Evolutionary conservation across 2,329 filamentous ascomycete species (phyloP), one percentile per base, ranked within the genome.

Genomic region (Colletotrichum lentis): DNA sequence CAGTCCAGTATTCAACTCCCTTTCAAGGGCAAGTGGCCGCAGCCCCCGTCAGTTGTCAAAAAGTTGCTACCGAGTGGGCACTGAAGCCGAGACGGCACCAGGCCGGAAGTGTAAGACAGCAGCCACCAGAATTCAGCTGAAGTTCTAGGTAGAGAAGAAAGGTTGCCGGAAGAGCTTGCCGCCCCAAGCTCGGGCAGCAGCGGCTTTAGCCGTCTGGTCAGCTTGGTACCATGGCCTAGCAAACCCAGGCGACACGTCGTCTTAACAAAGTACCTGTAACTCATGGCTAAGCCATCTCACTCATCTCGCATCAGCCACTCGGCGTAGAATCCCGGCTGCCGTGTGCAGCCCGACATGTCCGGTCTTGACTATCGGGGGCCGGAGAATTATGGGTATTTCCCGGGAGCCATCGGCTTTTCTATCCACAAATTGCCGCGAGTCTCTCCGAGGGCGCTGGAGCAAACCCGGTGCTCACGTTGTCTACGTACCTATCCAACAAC

Each of bases 11-110:
- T 41, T 56, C 50, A 54, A 49, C 41, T 56, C n/a, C 56, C 47
- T 27, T 37, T 31, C 24, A 35, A 5, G 53, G 55, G 37, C 55
- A 60, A 65, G 55, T 22, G 61, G 37, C 41, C 55, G 16, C 24
- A 43, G 20, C 47, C 44, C 49, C 43, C 66, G 56, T 66, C 66
- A 61, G 37, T 65, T 69, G 24, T 69, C 50, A 66, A 59, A 64
- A 64, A 52, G 27, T 2, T 11, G 35, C 53, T 57, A n/a, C n/a
- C 56, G 20, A 49, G 37, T 49, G 43, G 49, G 35, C 14, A 46
- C 46, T 24, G 43, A 31, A 27, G 37, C 53, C 57, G 53, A 63
- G 27, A 35, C 39, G 5, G 50, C 54, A 44, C 59, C 64, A 68
- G 27, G 41, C 64, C 44, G 35, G 37, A 61, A 61, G 37, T 64